Base-by-base conservation (phyloP, 805 yeast species). In the Nakazawaea sp. region DNA sequence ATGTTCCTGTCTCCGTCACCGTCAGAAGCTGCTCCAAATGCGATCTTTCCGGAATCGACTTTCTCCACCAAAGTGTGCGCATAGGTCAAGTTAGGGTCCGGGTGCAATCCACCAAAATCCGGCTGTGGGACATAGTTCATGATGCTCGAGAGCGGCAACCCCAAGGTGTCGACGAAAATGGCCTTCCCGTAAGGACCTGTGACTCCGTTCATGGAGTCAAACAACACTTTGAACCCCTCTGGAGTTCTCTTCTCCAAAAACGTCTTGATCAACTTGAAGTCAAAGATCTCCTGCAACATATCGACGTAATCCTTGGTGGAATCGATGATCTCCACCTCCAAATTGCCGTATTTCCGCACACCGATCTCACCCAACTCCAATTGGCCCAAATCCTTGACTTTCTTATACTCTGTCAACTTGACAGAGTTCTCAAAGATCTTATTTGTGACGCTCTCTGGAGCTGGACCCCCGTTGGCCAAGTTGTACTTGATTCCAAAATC, bases 1-100 rank as follows among this genome's bases (percentile, higher is more conserved):
- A 90, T 90, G 60, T 90, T 90, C 65, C 98, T 78, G 58, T 90
- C 98, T 59, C 98, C 98, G 52, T 90, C 98, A 60, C 98, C 98
- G 56, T 87, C 98, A n/a, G 95, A 83, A 7, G 97, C 97, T 27
- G 97, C 97, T 45, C 98, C 98, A 57, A 90, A 90, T 6, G 90
- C 84, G 47, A 89, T 84, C 42, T 76, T 64, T 42, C 83, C 83
- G 16, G 60, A 55, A 53, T 92, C 97, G n/a, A 90, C 98, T 45
- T 72, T 72, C 24, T 75, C 81, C 16, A 90, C 98, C 45, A 90
- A 69, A 15, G 95, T 78, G 42, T 72, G 75, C 9, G 97, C 98
- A 55, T 92, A 90, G 11, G 97, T 89, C 59, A 90, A 72, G 64
- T 90, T 90, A 46, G 98, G 98, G 62, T 90, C 98, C 16, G 98